Evolutionary conservation across 331 rosid species (phyloP).

Genomic region (Prunus yedoensis): DNA sequence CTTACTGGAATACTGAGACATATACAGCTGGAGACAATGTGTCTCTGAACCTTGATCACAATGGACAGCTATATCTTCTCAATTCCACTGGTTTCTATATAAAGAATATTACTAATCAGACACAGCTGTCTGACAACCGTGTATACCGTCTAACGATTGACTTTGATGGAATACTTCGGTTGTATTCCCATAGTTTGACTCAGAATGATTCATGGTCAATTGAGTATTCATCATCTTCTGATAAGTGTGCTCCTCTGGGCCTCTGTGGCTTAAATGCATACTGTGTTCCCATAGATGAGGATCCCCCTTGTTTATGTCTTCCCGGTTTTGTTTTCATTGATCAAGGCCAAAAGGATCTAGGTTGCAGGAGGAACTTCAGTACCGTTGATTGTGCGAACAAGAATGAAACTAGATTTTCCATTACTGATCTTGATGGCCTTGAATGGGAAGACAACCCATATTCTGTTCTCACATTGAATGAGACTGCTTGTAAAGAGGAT

Average conservation of each 20-base stretch:
- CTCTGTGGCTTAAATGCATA: conserved; percentile 18
- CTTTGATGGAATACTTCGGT: conserved; percentile 1
- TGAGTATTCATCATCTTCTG: not conserved
- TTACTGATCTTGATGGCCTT: not conserved
- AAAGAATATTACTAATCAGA: not conserved
- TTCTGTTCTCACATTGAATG: not conserved
- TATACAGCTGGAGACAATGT: not conserved
- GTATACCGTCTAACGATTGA: not conserved
- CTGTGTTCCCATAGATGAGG: not conserved
- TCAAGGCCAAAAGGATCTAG: not conserved
- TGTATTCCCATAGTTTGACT: not conserved
- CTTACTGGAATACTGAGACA: not conserved
- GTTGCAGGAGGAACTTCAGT: conserved; percentile 21
- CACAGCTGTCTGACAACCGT: not conserved
- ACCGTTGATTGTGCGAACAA: not conserved
- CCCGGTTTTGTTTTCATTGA: conserved; percentile 28
- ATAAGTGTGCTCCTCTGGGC: not conserved
- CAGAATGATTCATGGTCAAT: not conserved
- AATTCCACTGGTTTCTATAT: not conserved
- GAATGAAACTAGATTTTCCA: not conserved
- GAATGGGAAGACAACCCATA: conserved; percentile 7
- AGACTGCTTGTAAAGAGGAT: conserved; percentile 4
- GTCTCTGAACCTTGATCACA: conserved; percentile 16
- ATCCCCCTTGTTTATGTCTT: conserved; percentile 18
- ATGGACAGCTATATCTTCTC: conserved; percentile 12